Evolutionary conservation across 345 rosid species (phyloP).

Genomic region (Populus pruinosa): DNA sequence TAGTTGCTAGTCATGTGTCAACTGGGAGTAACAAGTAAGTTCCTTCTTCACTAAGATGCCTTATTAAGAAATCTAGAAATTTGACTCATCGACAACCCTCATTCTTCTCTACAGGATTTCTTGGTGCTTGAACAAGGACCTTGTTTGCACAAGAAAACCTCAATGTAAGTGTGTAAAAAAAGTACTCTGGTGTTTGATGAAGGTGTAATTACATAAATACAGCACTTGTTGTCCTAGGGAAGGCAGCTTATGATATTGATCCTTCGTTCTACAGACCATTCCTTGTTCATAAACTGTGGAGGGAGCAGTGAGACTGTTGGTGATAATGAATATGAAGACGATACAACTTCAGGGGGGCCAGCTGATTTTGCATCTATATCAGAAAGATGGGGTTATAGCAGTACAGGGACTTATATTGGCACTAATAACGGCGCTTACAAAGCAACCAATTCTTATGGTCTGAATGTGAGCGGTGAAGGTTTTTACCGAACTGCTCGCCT

Average conservation of each 20-base stretch:
- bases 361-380: constrained; percentile 32
- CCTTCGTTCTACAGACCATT: constrained; percentile 41
- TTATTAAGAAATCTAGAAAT: background rate
- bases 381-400: constrained; percentile 71
- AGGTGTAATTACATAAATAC: background rate
- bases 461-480: constrained; percentile 30
- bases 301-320: constrained; percentile 26
- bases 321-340: constrained; percentile 45
- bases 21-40: constrained; percentile 54
- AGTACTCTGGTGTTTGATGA: background rate
- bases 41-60: background rate
- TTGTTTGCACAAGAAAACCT: constrained; percentile 45
- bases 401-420: constrained; percentile 48
- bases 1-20: constrained; percentile 53
- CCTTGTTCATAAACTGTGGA: constrained; percentile 79
- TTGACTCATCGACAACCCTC: background rate
- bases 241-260: background rate
- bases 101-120: constrained; percentile 3
- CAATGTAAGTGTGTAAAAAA: constrained; percentile 38
- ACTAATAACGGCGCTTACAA: background rate
- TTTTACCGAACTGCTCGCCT: constrained; percentile 63
- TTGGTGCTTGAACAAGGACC: constrained; percentile 65
- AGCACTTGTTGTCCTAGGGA: background rate
- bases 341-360: constrained; percentile 22
- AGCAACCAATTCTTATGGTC: constrained; percentile 27